Evolutionary conservation across 805 yeast species (phyloP), one percentile per base, ranked within the genome.

Genomic region (Pichia membranifaciens): DNA sequence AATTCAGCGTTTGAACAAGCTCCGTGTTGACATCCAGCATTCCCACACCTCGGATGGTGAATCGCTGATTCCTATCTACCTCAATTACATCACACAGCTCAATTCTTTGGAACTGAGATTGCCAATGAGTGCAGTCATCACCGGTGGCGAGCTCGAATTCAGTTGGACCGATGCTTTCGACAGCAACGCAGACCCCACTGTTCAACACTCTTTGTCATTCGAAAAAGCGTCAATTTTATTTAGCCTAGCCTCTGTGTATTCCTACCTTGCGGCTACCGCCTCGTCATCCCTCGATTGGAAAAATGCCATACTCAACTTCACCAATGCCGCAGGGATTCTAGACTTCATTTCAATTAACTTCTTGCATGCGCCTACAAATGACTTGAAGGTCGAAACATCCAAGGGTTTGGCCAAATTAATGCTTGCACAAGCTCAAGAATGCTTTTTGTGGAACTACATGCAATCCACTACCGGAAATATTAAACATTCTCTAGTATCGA

Each of bases 341-440:
- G 74, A 76, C 50, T 86, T 78, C 54, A 70, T 90, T 22, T 74
- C 82, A 38, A 91, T 85, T 54, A 86, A 84, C 64, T 91, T 91
- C 64, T 67, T 89, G 41, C 93, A 90, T 65, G 91, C 96, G 0
- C 96, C 98, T 0, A 79, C 89, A 4, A 69, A 74, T 5, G 99
- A 91, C 64, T 68, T 90, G 43, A 71, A 75, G 50, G 84, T 84
- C 31, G 78, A 82, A 20, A 80, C 87, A 0, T 78, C 87, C 9
- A 72, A 73, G 37, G 82, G 87, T 32, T 71, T 91, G 43, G 62
- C 73, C 15, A 75, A 74, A 53, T 62, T 90, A 46, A 79, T 84
- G 78, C 69, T 88, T 47, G 93, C 95, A 0, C 96, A 91, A 62
- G 87, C 93, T 3, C 96, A 90, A 60, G 96, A 93, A 54, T 75